phyloP scores from a whole-genome alignment of 495 filamentous ascomycete species.

The Daldinia grandis region DNA sequence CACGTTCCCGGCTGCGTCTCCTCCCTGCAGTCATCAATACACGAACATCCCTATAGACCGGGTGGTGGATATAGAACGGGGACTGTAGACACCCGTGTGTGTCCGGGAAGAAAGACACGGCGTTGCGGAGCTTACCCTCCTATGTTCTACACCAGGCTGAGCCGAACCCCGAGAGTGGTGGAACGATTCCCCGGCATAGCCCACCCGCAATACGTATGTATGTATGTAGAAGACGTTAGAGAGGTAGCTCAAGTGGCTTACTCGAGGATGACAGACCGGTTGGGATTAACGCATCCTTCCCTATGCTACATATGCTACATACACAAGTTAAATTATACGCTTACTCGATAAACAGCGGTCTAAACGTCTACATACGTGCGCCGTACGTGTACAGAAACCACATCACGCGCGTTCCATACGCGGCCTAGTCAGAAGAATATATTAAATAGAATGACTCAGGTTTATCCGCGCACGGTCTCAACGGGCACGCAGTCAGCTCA shows the following conservation, averaged over 20 bases:
- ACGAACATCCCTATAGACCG: background rate
- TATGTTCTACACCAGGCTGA: background rate
- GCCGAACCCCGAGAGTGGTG: background rate
- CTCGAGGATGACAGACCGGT: background rate
- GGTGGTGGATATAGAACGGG: background rate
- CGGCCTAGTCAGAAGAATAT: background rate
- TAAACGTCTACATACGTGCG: slow-evolving; percentile 1
- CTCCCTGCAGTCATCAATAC: slow-evolving; percentile 1
- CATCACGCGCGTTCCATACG: slow-evolving; percentile 11
- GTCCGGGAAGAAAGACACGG: background rate
- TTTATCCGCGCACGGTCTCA: background rate
- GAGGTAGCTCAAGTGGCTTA: background rate
- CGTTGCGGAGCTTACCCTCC: background rate
- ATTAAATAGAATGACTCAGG: background rate
- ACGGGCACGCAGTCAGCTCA: background rate
- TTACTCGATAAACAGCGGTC: background rate
- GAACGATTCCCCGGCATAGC: background rate
- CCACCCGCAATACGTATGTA: background rate
- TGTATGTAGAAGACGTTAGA: background rate
- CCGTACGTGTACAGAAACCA: background rate
- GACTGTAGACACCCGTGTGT: background rate
- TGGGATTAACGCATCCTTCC: background rate
- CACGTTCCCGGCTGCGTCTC: background rate
- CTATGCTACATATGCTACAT: background rate
- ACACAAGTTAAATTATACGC: background rate